Conservation (phyloP, 192 early-diverging fungal genomes). For the Podila minutissima region DNA sequence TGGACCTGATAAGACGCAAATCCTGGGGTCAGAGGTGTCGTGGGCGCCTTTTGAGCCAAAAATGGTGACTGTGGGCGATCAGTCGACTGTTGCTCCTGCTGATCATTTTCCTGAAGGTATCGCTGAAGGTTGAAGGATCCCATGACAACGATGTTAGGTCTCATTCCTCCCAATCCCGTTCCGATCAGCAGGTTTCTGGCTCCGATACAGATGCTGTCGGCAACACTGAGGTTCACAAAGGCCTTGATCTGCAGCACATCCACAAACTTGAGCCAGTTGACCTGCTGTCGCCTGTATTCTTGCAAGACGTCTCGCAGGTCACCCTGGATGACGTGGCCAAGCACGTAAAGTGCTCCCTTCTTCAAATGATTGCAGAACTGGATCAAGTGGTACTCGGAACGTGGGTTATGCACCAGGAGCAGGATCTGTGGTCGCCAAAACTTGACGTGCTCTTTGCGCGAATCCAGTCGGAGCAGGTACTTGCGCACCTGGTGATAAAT, state of each 20-base stretch:
- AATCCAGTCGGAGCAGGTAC: conserved; percentile 69
- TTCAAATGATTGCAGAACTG: conserved; percentile 76
- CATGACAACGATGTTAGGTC: conserved; percentile 74
- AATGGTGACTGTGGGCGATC: background rate
- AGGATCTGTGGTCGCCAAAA: conserved; percentile 80
- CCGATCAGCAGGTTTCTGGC: conserved; percentile 67
- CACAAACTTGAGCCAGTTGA: conserved; percentile 68
- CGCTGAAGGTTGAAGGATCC: conserved; percentile 62
- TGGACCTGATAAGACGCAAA: background rate
- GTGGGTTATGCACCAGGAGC: conserved; percentile 69
- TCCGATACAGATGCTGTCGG: conserved; percentile 57
- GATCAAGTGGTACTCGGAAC: conserved; percentile 63
- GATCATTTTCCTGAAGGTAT: conserved; percentile 20
- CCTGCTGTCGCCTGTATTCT: conserved; percentile 61
- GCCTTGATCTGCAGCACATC: conserved; percentile 70
- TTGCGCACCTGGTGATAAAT: conserved; percentile 82
- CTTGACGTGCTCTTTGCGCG: conserved; percentile 74
- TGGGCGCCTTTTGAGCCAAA: background rate
- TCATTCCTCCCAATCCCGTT: conserved; percentile 74
- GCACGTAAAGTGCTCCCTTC: conserved; percentile 74
- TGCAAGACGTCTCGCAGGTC: conserved; percentile 59
- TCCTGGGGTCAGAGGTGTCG: background rate
- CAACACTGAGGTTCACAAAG: conserved; percentile 68
- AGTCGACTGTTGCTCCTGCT: background rate
- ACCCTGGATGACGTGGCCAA: conserved; percentile 71